Conservation (phyloP, 1,284 basidiomycete species). For the Leccinum insolens region DNA sequence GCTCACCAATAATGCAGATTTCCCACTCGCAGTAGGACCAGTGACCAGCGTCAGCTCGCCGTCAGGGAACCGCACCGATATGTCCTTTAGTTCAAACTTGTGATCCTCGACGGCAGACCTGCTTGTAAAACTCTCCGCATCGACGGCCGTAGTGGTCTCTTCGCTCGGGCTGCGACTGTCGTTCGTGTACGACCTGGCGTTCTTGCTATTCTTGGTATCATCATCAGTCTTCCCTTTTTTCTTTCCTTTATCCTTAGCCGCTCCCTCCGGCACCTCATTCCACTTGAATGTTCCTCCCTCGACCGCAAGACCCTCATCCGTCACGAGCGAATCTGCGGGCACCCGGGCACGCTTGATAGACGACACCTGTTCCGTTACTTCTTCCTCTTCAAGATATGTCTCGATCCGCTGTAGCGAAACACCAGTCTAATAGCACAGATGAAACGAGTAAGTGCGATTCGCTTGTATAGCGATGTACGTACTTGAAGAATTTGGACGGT, state of each 20-base stretch:
- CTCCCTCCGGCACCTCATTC: constrained; percentile 46
- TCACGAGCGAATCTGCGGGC: constrained; percentile 20
- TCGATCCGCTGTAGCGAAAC: constrained; percentile 83
- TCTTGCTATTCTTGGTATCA: constrained; percentile 6
- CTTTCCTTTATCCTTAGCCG: constrained; percentile 11
- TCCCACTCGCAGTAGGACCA: constrained; percentile 72
- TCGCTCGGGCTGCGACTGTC: constrained; percentile 8
- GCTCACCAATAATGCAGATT: constrained; percentile 46
- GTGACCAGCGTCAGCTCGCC: constrained; percentile 57
- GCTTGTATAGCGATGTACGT: neutral
- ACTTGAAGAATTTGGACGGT: constrained; percentile 47
- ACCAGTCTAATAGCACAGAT: constrained; percentile 47
- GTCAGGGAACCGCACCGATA: constrained; percentile 62
- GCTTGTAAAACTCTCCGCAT: constrained; percentile 18
- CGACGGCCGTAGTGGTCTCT: constrained; percentile 14
- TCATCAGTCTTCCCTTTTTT: constrained; percentile 14
- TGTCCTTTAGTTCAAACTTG: constrained; percentile 59
- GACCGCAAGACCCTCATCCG: constrained; percentile 52
- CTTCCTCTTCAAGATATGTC: constrained; percentile 81
- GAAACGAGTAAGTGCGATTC: neutral
- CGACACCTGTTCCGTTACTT: constrained; percentile 74
- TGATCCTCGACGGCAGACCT: constrained; percentile 32
- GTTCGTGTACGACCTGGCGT: neutral
- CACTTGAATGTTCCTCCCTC: constrained; percentile 61
- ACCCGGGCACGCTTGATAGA: constrained; percentile 50